Percentiles rank a stretch among this genome's conserved stretches.
These are phyloP conservation scores for Pholiota adiposa DNA, from an alignment of 1,284 basidiomycete species.

Conservation along the genomic window DNA sequence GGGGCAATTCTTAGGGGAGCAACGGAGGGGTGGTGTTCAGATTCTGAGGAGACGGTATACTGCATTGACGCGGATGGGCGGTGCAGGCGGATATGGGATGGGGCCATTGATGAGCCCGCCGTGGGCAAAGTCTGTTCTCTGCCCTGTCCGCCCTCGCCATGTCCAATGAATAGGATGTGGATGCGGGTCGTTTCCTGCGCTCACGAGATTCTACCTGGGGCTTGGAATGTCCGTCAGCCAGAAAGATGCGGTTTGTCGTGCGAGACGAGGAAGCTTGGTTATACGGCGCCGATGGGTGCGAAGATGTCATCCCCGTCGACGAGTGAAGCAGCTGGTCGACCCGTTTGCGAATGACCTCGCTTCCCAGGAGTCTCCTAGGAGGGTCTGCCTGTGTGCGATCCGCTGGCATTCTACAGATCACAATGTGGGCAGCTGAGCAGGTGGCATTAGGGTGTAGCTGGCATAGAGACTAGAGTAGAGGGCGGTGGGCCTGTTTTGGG, in stretches of 20 bases:
- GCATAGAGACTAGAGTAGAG: not conserved
- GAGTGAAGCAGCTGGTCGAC: constrained; percentile 19
- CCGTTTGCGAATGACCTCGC: constrained; percentile 21
- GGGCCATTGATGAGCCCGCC: not conserved
- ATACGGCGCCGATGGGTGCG: not conserved
- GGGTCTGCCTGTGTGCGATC: not conserved
- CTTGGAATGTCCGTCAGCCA: not conserved
- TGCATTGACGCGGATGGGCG: constrained; percentile 6
- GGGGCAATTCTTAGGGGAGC: constrained; percentile 3
- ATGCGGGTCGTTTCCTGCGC: constrained; percentile 26
- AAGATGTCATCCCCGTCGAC: not conserved
- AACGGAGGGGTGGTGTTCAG: not conserved
- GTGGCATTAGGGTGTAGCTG: not conserved
- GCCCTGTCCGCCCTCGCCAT: constrained; percentile 2
- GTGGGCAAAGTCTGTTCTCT: constrained; percentile 11
- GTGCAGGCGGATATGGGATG: not conserved
- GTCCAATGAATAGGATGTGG: not conserved
- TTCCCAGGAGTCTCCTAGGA: constrained; percentile 15
- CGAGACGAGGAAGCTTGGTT: not conserved
- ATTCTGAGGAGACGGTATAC: not conserved
- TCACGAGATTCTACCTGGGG: constrained; percentile 17
- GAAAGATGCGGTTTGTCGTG: not conserved
- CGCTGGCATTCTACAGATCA: not conserved
- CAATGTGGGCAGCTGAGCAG: not conserved
- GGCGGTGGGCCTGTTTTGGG: not conserved